Percentiles rank a stretch among this genome's conserved stretches.
These are phyloP conservation scores for Cyberlindnera euphorbiae DNA, from an alignment of 805 yeast species.

Conservation along the genomic window DNA sequence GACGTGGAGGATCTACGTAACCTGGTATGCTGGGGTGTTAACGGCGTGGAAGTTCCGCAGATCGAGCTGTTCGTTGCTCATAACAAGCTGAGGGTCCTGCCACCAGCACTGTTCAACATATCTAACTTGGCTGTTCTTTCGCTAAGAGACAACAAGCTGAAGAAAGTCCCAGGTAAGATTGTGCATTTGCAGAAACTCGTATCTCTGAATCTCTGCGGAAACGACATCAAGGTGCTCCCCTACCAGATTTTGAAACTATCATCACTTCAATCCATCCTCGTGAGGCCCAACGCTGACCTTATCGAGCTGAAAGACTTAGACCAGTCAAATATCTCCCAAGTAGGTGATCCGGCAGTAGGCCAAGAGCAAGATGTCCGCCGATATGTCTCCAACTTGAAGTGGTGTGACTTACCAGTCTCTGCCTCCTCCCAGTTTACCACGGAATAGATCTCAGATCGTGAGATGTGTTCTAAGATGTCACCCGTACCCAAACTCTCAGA, in stretches of 20 bases:
- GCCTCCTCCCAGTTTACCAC: slow-evolving; percentile 5
- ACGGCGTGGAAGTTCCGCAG: slow-evolving; percentile 31
- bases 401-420: slow-evolving; percentile 13
- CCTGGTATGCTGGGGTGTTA: slow-evolving; percentile 39
- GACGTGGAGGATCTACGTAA: slow-evolving; percentile 54
- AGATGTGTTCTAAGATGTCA: slow-evolving; percentile 17
- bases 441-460: slow-evolving; percentile 19
- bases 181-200: slow-evolving; percentile 36
- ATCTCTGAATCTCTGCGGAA: slow-evolving; percentile 49
- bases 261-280: slow-evolving; percentile 39
- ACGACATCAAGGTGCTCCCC: slow-evolving; percentile 48
- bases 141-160: slow-evolving; percentile 45
- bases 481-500: slow-evolving; percentile 44
- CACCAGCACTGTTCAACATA: slow-evolving; percentile 47
- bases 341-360: slow-evolving; percentile 18
- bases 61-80: slow-evolving; percentile 47
- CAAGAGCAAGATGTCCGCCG: slow-evolving; percentile 19
- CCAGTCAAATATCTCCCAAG: slow-evolving; percentile 16
- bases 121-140: slow-evolving; percentile 46
- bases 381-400: slow-evolving; percentile 24
- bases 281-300: slow-evolving; percentile 49
- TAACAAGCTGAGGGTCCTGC: slow-evolving; percentile 43
- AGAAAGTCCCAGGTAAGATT: slow-evolving; percentile 44
- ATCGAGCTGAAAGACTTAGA: slow-evolving; percentile 22
- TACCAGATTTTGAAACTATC: slow-evolving; percentile 45